phyloP scores from a whole-genome alignment of 1,284 basidiomycete species.

The Ustilago shanxiensis region DNA sequence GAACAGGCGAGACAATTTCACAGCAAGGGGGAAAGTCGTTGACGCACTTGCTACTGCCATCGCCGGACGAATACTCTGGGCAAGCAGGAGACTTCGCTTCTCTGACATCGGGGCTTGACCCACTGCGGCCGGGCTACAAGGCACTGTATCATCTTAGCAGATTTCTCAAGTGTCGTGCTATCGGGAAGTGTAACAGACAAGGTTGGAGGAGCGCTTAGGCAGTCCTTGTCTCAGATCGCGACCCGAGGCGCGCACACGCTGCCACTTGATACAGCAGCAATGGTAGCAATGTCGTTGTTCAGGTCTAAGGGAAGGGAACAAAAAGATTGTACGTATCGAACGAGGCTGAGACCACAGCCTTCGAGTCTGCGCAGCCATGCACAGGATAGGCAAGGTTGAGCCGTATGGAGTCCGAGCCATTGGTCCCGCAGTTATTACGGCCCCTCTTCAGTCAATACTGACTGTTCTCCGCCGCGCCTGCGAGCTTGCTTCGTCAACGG shows the following conservation, averaged over 20 bases:
- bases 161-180: background rate
- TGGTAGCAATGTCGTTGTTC: background rate
- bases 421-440: too few species aligned
- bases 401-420: background rate
- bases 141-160: constrained; percentile 2
- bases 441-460: too few species aligned
- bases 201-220: constrained; percentile 6
- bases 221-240: constrained; percentile 12
- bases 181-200: background rate
- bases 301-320: too few species aligned
- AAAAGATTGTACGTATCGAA: too few species aligned
- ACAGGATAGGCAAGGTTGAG: background rate
- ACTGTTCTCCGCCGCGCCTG: too few species aligned
- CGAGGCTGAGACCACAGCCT: constrained; percentile 20
- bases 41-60: background rate
- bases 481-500: too few species aligned
- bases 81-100: too few species aligned
- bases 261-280: background rate
- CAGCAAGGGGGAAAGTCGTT: constrained; percentile 8
- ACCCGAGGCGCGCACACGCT: constrained; percentile 3
- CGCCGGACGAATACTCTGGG: background rate
- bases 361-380: constrained; percentile 6
- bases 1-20: constrained; percentile 17
- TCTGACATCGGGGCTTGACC: background rate
- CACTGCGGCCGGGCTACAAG: background rate